phyloP scores from a whole-genome alignment of 2,329 filamentous ascomycete species.

The Pseudocercospora pini-densiflorae region DNA sequence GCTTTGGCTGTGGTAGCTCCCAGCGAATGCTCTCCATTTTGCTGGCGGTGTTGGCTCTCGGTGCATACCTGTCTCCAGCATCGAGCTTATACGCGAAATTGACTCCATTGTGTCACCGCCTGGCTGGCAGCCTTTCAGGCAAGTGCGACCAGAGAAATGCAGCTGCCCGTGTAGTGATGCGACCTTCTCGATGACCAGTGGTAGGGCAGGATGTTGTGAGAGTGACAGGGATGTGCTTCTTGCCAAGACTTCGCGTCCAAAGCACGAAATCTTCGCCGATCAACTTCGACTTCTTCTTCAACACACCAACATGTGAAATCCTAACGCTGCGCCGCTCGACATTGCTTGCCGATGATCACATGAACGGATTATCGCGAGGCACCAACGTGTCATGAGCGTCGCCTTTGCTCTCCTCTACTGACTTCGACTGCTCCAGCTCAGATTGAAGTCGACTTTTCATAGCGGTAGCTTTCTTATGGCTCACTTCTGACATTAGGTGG shows the following conservation, averaged over 20 bases:
- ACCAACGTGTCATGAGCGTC: not conserved
- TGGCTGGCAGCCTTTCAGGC: not conserved
- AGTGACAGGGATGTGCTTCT: not conserved
- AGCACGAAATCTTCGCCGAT: not conserved
- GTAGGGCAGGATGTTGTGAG: not conserved
- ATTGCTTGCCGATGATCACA: not conserved
- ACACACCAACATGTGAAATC: not conserved
- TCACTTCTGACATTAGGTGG: not conserved
- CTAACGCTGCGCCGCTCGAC: not conserved
- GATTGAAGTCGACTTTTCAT: not conserved
- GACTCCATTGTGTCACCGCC: constrained; percentile 75
- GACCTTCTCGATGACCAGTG: not conserved
- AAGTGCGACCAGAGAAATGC: constrained; percentile 19
- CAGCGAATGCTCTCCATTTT: constrained; percentile 26
- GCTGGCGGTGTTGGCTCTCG: constrained; percentile 69
- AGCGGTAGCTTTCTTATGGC: not conserved
- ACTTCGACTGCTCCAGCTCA: too few relatives aligned
- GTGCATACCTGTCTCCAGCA: constrained; percentile 86
- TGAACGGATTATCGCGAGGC: not conserved
- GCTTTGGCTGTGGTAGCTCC: constrained; percentile 17
- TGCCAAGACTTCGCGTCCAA: not conserved
- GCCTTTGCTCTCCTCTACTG: not conserved
- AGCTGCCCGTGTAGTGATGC: not conserved
- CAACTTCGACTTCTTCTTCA: constrained; percentile 1
- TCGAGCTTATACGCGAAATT: constrained; percentile 87